Base-by-base conservation (phyloP, 768 basidiomycete species). In the Rhizopogon salebrosus region DNA sequence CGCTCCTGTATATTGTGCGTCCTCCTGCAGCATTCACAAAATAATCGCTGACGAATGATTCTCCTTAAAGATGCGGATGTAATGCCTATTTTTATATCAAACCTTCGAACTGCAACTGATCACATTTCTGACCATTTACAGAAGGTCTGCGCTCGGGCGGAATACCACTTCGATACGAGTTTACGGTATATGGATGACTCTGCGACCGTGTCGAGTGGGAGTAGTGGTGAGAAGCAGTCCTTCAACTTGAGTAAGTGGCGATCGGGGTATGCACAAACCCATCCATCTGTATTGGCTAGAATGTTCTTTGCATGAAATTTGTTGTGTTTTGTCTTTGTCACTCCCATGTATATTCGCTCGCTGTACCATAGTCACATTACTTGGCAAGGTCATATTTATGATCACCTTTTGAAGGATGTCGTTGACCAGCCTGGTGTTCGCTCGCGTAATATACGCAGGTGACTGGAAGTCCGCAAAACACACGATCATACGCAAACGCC, bases 1-100 rank as follows among this genome's bases (percentile, higher is more conserved):
- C 0, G 79, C 82, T 0, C 82, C 82, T 0, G 80, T 84, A 0
- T 84, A 83, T 54, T 84, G 80, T 82, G 58, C 62, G 79, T 69
- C 27, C 36, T 37, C 11, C 4, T 16, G 22, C 23, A 37, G 7
- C 10, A 34, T 26, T 22, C 34, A 10, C 24, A 0, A 13, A 26
- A 29, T 24, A n/a, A 40, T 18, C 24, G 18, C 16, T 37, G 18
- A 14, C 24, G 23, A 6, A 14, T 23, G 23, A 6, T 20, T 43
- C 38, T 13, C 49, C n/a, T 26, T 18, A 60, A 49, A 82, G 82
- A 83, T 67, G 82, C 82, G 20, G 80, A 83, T 63, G 82, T 83
- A 61, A n/a, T 14, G 77, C 58, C 27, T 11, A 52, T 31, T 31
- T 10, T 22, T 22, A 8, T 13, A 2, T 16, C 36, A 26, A 26